A percentile compares a stretch with the other conserved stretches of the same genome.
Evolutionary conservation across 441 rosid genomes (phyloP).

Genomic region (Hura crepitans): DNA sequence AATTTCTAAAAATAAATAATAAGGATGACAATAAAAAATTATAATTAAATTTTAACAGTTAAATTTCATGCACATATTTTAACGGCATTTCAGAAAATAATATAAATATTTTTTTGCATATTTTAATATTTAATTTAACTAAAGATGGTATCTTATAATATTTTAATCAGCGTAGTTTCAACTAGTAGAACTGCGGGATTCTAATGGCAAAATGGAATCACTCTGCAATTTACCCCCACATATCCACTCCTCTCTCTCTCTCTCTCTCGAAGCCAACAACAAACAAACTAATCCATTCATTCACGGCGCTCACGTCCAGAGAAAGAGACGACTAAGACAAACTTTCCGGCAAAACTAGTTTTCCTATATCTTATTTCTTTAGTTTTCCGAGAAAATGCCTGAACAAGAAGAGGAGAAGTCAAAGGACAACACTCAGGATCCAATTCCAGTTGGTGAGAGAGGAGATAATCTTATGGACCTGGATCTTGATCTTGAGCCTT

Average conservation of each 20-base stretch:
- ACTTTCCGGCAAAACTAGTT: background rate
- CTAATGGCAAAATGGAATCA: conserved; percentile 42
- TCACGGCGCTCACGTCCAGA: conserved; percentile 1
- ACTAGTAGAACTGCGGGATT: conserved; percentile 37
- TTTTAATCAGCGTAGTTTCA: background rate
- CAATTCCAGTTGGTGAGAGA: conserved; percentile 20
- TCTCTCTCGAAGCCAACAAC: conserved; percentile 14
- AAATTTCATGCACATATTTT: no score
- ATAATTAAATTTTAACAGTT: no score
- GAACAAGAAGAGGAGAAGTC: conserved; percentile 50
- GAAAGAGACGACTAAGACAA: conserved; percentile 10
- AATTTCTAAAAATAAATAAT: no score
- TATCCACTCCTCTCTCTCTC: conserved; percentile 14
- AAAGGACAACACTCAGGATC: conserved; percentile 16
- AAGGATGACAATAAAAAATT: no score
- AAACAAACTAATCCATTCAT: conserved; percentile 9
- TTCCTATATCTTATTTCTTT: conserved; percentile 17
- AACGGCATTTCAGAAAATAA: no score
- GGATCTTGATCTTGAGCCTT: conserved; percentile 55
- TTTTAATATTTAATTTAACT: no score
- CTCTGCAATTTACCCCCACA: conserved; percentile 33
- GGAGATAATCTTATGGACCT: conserved; percentile 39
- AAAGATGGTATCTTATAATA: no score
- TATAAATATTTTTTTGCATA: no score
- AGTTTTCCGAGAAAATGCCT: conserved; percentile 38